A percentile compares a stretch with the other conserved stretches of the same genome.
These are phyloP conservation scores for Taxillus chinensis DNA, from an alignment of 164 flowering plant genomes.

Conservation along the genomic window DNA sequence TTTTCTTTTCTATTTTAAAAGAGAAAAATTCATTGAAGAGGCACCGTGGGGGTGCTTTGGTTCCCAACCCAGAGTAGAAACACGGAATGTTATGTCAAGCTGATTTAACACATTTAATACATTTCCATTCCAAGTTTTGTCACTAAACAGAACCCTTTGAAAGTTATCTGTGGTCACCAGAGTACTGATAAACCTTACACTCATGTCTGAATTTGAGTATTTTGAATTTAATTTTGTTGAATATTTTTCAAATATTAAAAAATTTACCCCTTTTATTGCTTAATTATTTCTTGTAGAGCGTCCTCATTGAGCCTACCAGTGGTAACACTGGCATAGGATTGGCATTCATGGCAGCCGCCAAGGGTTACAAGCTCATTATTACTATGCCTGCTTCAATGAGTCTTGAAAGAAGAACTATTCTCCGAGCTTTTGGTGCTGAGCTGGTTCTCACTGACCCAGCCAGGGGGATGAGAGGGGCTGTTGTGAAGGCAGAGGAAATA, in stretches of 20 bases:
- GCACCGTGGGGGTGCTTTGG: too few relatives aligned
- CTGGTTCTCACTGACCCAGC: constrained; percentile 42
- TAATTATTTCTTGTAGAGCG: constrained; percentile 23
- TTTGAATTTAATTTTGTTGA: too few relatives aligned
- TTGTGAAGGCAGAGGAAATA: constrained; percentile 47
- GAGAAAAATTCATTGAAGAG: too few relatives aligned
- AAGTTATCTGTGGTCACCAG: too few relatives aligned
- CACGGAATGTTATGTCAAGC: too few relatives aligned
- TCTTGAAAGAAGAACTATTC: constrained; percentile 42
- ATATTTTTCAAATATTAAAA: constrained; percentile 2
- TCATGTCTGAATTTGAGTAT: too few relatives aligned
- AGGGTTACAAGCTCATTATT: constrained; percentile 43
- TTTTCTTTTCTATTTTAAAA: too few relatives aligned
- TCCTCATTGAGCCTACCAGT: constrained; percentile 44
- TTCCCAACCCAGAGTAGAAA: too few relatives aligned
- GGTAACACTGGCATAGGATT: constrained; percentile 59
- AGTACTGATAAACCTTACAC: too few relatives aligned
- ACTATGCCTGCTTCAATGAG: constrained; percentile 45
- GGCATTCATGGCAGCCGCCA: constrained; percentile 54
- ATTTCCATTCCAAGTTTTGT: too few relatives aligned
- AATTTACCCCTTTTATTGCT: neutral
- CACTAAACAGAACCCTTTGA: too few relatives aligned
- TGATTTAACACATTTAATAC: too few relatives aligned
- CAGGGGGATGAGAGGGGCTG: constrained; percentile 38
- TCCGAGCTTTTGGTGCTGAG: constrained; percentile 57